A percentile compares a stretch with the other conserved stretches of the same genome.
Conservation (phyloP, 768 basidiomycete species). For the Inosperma sp. region DNA sequence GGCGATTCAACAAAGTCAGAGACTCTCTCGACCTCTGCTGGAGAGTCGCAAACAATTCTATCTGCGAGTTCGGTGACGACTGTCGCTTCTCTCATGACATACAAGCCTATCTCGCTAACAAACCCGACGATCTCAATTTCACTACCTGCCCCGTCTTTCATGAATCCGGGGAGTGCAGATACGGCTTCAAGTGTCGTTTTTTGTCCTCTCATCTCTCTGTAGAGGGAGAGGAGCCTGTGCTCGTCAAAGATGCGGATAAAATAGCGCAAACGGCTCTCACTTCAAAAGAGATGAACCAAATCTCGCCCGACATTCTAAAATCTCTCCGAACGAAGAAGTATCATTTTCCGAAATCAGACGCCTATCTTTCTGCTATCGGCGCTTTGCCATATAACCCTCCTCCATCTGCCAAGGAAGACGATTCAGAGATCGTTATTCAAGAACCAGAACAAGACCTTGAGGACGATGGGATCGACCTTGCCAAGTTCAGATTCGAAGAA, state of each 20-base stretch:
- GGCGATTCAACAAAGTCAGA: slow-evolving; percentile 76
- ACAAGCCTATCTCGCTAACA: slow-evolving; percentile 65
- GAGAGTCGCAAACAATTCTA: too few relatives aligned
- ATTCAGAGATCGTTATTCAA: slow-evolving; percentile 23
- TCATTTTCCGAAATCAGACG: slow-evolving; percentile 56
- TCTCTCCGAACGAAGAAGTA: slow-evolving; percentile 50
- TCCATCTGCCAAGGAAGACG: slow-evolving; percentile 19
- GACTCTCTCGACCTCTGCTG: too few relatives aligned
- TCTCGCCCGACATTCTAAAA: too few relatives aligned
- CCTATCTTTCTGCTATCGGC: slow-evolving; percentile 56
- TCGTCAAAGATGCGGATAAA: slow-evolving; percentile 56
- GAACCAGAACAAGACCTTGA: slow-evolving; percentile 39
- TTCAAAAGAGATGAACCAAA: slow-evolving; percentile 64
- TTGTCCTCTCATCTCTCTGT: slow-evolving; percentile 29
- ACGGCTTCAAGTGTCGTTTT: slow-evolving; percentile 90
- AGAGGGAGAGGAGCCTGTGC: slow-evolving; percentile 39
- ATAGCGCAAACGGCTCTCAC: slow-evolving; percentile 44
- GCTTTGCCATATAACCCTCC: too few relatives aligned
- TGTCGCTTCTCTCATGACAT: slow-evolving; percentile 84
- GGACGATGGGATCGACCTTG: slow-evolving; percentile 22
- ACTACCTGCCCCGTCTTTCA: slow-evolving; percentile 64
- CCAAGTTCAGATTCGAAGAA: slow-evolving; percentile 58
- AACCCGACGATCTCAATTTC: slow-evolving; percentile 63
- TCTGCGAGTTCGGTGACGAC: slow-evolving; percentile 30
- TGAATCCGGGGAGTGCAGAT: slow-evolving; percentile 68